phyloP scores from a whole-genome alignment of 345 rosid species.

The Punica granatum region DNA sequence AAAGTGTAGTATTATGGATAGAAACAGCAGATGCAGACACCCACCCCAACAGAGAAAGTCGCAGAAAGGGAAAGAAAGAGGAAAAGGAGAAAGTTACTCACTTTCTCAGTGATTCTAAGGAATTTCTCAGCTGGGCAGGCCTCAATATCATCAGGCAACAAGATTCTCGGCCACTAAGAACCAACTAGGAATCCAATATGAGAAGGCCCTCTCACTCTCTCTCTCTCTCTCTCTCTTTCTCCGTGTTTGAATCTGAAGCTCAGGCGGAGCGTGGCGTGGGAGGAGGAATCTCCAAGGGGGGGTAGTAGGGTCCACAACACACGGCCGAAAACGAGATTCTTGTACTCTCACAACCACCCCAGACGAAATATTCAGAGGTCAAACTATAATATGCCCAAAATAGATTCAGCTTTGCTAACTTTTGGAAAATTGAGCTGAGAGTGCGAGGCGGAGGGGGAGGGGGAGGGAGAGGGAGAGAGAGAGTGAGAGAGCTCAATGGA shows the following conservation, averaged over 20 bases:
- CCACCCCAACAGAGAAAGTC: too few species aligned
- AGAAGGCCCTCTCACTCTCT: not conserved
- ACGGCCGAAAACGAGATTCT: not conserved
- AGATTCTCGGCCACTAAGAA: not conserved
- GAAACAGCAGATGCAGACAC: not conserved
- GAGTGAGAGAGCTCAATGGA: not conserved
- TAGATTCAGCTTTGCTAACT: not conserved
- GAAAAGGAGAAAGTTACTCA: not conserved
- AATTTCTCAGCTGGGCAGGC: constrained; percentile 1
- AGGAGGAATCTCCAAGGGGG: not conserved
- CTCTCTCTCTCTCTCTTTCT: not conserved
- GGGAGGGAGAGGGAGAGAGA: not conserved
- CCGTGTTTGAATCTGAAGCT: not conserved
- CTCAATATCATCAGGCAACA: not conserved
- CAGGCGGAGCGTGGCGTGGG: not conserved
- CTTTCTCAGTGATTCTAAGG: not conserved
- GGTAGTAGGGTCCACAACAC: constrained; percentile 2
- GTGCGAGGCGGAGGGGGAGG: too few species aligned
- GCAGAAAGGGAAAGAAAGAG: not conserved
- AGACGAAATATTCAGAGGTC: not conserved
- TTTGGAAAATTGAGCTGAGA: not conserved
- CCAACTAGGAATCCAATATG: not conserved
- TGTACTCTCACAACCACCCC: not conserved
- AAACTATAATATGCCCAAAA: not conserved
- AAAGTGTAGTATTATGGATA: not conserved